Evolutionary conservation across 305 asterid species (phyloP).

Genomic region (Rubia tinctorum): DNA sequence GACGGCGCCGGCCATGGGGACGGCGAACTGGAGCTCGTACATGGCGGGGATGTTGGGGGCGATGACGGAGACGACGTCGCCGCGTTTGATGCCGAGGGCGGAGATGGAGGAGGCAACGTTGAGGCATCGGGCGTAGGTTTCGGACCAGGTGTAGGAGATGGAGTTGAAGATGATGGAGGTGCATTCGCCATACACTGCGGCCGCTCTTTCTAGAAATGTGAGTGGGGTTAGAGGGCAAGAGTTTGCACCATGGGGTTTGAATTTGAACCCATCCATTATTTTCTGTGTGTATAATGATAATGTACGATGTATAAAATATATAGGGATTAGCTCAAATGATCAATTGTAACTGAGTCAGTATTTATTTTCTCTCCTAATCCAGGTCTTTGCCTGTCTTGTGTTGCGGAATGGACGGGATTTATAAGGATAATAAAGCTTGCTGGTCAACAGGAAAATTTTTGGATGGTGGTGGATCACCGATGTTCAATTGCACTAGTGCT

Average conservation of each 20-base stretch:
- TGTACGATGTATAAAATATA: no score
- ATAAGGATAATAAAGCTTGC: no score
- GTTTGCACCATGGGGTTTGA: slow-evolving; percentile 28
- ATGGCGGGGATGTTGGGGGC: slow-evolving; percentile 72
- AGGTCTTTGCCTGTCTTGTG: no score
- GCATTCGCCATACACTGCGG: slow-evolving; percentile 46
- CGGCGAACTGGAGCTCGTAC: slow-evolving; percentile 68
- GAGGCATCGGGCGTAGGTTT: slow-evolving; percentile 41
- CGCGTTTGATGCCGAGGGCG: slow-evolving; percentile 36
- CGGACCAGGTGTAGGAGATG: slow-evolving; percentile 44
- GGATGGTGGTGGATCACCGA: no score
- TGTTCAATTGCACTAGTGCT: no score
- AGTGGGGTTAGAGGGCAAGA: slow-evolving; percentile 53
- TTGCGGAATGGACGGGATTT: no score
- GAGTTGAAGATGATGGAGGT: slow-evolving; percentile 47
- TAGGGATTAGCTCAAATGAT: no score
- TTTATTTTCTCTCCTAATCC: neutral
- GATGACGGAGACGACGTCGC: slow-evolving; percentile 54
- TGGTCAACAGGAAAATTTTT: no score
- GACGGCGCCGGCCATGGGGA: slow-evolving; percentile 66
- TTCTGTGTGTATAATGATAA: neutral
- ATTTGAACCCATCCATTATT: slow-evolving; percentile 16
- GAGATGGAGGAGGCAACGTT: slow-evolving; percentile 48
- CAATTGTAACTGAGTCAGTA: no score
- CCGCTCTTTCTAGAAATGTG: slow-evolving; percentile 49